phyloP scores from a whole-genome alignment of 768 basidiomycete genomes.

The Pulveroboletus frians region DNA sequence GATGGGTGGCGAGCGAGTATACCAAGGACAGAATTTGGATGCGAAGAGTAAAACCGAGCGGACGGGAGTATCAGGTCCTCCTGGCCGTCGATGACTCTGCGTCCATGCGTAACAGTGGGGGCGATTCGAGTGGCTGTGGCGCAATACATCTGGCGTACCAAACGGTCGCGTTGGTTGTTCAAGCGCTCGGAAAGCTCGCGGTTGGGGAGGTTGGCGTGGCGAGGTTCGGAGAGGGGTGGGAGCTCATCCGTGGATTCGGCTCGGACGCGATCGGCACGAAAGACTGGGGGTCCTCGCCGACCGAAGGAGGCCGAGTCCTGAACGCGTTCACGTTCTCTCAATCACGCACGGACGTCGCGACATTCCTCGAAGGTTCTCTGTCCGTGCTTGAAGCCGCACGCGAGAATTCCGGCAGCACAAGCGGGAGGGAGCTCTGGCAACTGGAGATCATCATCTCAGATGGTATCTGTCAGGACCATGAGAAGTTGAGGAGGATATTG shows the following conservation, averaged over 20 bases:
- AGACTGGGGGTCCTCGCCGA: slow-evolving; percentile 28
- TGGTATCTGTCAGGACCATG: slow-evolving; percentile 97
- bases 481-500: slow-evolving; percentile 70
- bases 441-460: slow-evolving; percentile 98
- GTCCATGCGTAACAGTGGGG: slow-evolving; percentile 59
- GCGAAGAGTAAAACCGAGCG: slow-evolving; percentile 86
- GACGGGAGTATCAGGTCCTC: slow-evolving; percentile 92
- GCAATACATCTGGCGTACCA: slow-evolving; percentile 86
- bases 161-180: slow-evolving; percentile 86
- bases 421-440: slow-evolving; percentile 88
- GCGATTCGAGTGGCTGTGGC: slow-evolving; percentile 8
- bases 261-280: slow-evolving; percentile 75
- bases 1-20: slow-evolving; percentile 97
- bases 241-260: slow-evolving; percentile 86
- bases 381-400: slow-evolving; percentile 71
- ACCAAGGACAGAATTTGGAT: slow-evolving; percentile 99
- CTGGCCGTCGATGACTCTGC: slow-evolving; percentile 94
- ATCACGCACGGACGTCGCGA: slow-evolving; percentile 79
- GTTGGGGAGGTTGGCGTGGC: slow-evolving; percentile 93
- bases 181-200: slow-evolving; percentile 86
- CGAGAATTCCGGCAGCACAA: slow-evolving; percentile 53
- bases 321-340: slow-evolving; percentile 87
- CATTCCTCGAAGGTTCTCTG: slow-evolving; percentile 76
- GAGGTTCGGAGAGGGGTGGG: slow-evolving; percentile 83
- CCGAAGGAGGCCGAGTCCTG: slow-evolving; percentile 47